Evolutionary conservation across 805 yeast species (phyloP).

Genomic region (Pichia scutulata): DNA sequence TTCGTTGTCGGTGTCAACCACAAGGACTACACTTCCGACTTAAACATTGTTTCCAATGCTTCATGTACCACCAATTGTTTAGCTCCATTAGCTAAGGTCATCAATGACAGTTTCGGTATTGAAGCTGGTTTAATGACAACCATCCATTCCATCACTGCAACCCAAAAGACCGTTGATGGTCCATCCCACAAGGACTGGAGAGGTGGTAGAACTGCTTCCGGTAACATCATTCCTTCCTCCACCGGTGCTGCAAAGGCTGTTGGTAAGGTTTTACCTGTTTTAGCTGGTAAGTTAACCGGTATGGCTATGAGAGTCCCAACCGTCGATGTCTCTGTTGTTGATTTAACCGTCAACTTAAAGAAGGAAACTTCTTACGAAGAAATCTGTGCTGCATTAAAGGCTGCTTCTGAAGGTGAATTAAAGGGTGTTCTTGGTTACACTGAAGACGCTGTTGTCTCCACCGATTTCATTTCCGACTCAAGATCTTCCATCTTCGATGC

Average conservation of each 20-base stretch:
- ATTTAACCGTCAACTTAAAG: conserved; percentile 76
- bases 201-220: conserved; percentile 96
- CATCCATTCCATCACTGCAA: conserved; percentile 92
- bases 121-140: conserved; percentile 95
- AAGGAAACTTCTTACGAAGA: conserved; percentile 75
- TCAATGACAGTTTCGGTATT: conserved; percentile 79
- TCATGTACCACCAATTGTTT: conserved; percentile 95
- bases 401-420: conserved; percentile 70
- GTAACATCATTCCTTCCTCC: conserved; percentile 91
- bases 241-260: conserved; percentile 98
- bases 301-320: conserved; percentile 93
- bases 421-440: conserved; percentile 86
- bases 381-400: conserved; percentile 67
- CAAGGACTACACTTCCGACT: conserved; percentile 66
- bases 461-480: conserved; percentile 78
- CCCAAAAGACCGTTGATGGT: conserved; percentile 95
- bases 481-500: conserved; percentile 89
- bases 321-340: conserved; percentile 88
- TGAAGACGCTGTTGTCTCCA: conserved; percentile 85
- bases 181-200: conserved; percentile 98
- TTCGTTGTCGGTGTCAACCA: conserved; percentile 89
- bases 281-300: conserved; percentile 92
- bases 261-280: conserved; percentile 87
- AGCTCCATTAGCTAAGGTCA: conserved; percentile 88
- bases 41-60: conserved; percentile 79